Base-by-base conservation (phyloP, 1,284 basidiomycete species). In the Rhodotorula sp. region DNA sequence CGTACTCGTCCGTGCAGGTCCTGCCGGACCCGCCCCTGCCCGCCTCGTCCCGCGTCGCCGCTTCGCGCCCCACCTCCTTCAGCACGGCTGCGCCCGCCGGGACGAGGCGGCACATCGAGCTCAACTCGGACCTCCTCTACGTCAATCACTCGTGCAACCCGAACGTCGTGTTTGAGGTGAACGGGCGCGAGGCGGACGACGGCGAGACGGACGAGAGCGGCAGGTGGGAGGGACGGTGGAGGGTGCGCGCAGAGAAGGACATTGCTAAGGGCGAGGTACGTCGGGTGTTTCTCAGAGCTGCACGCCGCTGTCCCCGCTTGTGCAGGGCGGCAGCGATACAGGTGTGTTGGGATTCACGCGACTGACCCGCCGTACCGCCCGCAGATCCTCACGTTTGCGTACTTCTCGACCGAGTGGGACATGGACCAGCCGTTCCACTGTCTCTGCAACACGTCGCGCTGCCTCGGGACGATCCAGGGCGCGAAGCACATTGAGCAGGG, bases 141-240 rank as follows among this genome's bases (percentile, higher is more conserved):
- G 85, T 88, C 77, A 89, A 89, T 80, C 88, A 89, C 79, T 89
- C 88, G 13, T 90, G 88, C 80, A 84, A 85, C 29, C 88, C 88
- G 3, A 87, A 87, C 67, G 83, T 85, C 62, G 85, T 84, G 8
- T 85, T 89, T 78, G 84, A 86, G 75, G 77, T 89, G 7, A 84
- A 63, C n/a, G 71, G 70, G 9, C 27, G 51, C 10, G 70, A 72
- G 51, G 70, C 70, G 13, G 60, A 60, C 13, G 50, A 44, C 36
- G 64, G 32, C 2, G 70, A 68, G 60, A 44, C 62, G 66, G 63
- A 66, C 39, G 60, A 46, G 55, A 36, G 56, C 27, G 67, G 65
- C 17, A 6, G 6, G 37, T 67, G 54, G 63, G 64, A 65, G 50
- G 66, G 69, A 19, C n/a, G 67, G 66, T 73, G 71, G 75, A 53